Base-by-base conservation (phyloP, 805 yeast species). In the Candida sanyiensis region DNA sequence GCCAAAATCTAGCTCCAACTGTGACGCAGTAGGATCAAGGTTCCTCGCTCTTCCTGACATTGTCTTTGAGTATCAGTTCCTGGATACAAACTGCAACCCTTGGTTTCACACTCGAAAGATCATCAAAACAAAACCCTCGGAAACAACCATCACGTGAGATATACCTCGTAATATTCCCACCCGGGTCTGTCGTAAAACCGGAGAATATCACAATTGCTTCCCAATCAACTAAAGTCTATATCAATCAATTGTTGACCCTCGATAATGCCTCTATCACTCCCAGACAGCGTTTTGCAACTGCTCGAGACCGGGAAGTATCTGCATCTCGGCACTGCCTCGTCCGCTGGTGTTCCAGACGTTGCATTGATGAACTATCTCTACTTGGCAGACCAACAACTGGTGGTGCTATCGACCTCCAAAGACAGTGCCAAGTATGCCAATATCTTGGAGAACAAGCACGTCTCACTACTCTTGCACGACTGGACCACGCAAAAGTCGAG, bases 311-410 rank as follows among this genome's bases (percentile, higher is more conserved):
- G 86, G 9, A 72, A 80, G 46, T 83, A 77, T 58, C 76, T 89
- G 28, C 97, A 89, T 58, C 67, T 89, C 33, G 97, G 90, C 3
- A 90, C 97, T 2, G 75, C 87, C 43, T 65, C 68, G 37, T 57
- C 58, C 8, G 45, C 58, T 7, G 72, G 84, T 31, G 60, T 76
- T 32, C 97, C 97, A 6, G 93, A 89, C 44, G 95, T 88, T 3
- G 75, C 93, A 15, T 69, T 90, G 46, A 90, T 90, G 97, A 90
- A 86, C 62, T 90, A 85, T 61, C 79, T 89, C 4, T 85, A 78
- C 56, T 61, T 81, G 16, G 65, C 69, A 5, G 57, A 70, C 6
- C 53, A 57, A 13, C 60, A 64, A 19, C 53, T 65, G 1, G 74
- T 88, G 35, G 74, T 90, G 13, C 66, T 89, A 41, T 77, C 95